Percentiles rank a stretch among this genome's conserved stretches.
Conservation (phyloP, 2,329 filamentous ascomycete species). For the Dryadomyces quercus-mongolicae region DNA sequence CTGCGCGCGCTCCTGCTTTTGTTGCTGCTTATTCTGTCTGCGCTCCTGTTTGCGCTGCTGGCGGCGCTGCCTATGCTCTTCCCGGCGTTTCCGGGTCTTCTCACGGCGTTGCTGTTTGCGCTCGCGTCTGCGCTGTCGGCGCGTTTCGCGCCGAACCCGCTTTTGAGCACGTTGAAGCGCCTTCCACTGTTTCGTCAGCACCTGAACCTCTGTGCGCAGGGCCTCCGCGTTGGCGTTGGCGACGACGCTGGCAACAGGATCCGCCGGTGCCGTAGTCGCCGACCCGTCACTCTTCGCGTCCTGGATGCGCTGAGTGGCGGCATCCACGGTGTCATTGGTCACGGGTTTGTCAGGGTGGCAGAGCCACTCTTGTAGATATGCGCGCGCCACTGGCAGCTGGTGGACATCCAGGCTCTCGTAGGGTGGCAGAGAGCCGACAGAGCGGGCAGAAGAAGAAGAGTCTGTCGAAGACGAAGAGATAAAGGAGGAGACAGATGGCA, state of each 20-base stretch:
- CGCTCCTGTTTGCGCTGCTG: slow-evolving; percentile 2
- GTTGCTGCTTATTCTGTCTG: neutral
- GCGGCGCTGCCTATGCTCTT: neutral
- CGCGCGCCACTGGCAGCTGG: slow-evolving; percentile 34
- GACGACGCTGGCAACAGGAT: no score
- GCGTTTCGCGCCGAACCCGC: slow-evolving; percentile 18
- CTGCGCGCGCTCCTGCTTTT: neutral
- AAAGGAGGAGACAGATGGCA: neutral
- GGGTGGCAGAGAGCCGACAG: slow-evolving; percentile 40
- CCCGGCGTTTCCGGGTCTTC: neutral
- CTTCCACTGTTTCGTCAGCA: slow-evolving; percentile 31
- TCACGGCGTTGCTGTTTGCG: neutral
- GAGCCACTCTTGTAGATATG: slow-evolving; percentile 35
- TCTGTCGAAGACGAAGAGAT: slow-evolving; percentile 2
- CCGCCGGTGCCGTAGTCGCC: neutral
- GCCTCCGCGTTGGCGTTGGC: slow-evolving; percentile 15
- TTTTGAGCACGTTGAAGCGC: slow-evolving; percentile 24
- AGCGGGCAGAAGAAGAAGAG: slow-evolving; percentile 23
- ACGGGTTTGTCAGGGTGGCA: slow-evolving; percentile 35
- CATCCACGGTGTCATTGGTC: slow-evolving; percentile 30
- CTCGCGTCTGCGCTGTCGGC: slow-evolving; percentile 15
- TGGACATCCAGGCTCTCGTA: slow-evolving; percentile 35
- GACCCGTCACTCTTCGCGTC: neutral
- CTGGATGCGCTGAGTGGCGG: slow-evolving; percentile 16
- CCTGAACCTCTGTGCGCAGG: slow-evolving; percentile 32